Percentiles rank a stretch among this genome's conserved stretches.
Evolutionary conservation across 2,329 filamentous ascomycete genomes (phyloP).

Genomic region (Dryadomyces quercivorus): DNA sequence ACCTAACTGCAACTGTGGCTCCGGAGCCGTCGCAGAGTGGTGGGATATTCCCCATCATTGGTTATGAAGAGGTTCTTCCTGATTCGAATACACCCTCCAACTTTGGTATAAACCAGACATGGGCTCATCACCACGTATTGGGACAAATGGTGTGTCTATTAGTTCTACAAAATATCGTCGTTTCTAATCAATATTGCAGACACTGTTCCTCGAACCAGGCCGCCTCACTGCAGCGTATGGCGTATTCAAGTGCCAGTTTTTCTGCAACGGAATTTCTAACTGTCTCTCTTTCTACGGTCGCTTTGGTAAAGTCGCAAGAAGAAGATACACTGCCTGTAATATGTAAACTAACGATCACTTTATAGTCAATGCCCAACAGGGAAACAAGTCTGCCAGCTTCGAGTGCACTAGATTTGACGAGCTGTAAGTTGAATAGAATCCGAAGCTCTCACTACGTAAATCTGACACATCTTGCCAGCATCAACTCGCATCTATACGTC

Average conservation of each 20-base stretch:
- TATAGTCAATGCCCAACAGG: not conserved
- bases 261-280: not conserved
- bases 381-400: not conserved
- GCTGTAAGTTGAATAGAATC: not conserved
- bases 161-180: too few relatives aligned
- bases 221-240: not conserved
- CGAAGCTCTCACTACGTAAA: not conserved
- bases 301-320: not conserved
- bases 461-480: not conserved
- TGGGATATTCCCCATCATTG: not conserved
- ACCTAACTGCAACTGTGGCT: not conserved
- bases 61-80: not conserved
- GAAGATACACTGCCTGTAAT: not conserved
- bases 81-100: not conserved
- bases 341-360: not conserved
- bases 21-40: too few relatives aligned
- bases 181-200: not conserved
- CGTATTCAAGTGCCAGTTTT: conserved; percentile 1
- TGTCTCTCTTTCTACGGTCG: not conserved
- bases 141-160: not conserved
- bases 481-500: not conserved
- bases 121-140: not conserved
- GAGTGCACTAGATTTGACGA: not conserved
- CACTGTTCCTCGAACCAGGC: not conserved
- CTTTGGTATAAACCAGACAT: not conserved